phyloP scores from a whole-genome alignment of 2,329 filamentous ascomycete species.

The Ophiostoma populinum region DNA sequence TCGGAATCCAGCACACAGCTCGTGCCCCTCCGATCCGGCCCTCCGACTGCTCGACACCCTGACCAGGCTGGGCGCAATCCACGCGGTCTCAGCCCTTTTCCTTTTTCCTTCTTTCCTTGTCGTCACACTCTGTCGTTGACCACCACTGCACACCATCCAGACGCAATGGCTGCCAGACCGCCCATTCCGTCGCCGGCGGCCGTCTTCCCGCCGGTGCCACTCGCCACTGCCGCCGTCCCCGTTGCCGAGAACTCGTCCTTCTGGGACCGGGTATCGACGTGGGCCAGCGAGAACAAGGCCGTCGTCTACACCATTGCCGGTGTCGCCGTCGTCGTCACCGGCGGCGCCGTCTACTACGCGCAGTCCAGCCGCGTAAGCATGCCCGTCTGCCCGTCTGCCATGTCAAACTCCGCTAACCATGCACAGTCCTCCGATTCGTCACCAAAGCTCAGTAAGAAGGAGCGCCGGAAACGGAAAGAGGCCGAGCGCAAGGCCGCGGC shows the following conservation, averaged over 20 bases:
- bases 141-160: not conserved
- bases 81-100: not conserved
- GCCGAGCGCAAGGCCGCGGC: constrained; percentile 34
- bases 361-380: constrained; percentile 39
- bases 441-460: constrained; percentile 76
- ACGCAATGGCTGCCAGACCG: constrained; percentile 23
- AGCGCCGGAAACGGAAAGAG: constrained; percentile 76
- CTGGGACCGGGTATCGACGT: constrained; percentile 79
- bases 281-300: constrained; percentile 91
- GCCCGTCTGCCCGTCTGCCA: too few species aligned
- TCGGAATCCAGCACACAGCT: too few species aligned
- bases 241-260: constrained; percentile 47
- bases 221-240: constrained; percentile 22
- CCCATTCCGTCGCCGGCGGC: constrained; percentile 18
- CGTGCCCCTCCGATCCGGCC: too few species aligned
- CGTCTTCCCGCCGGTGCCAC: constrained; percentile 16
- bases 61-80: too few species aligned
- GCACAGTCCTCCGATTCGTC: constrained; percentile 9
- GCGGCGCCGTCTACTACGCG: constrained; percentile 85
- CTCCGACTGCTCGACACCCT: too few species aligned
- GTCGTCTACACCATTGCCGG: constrained; percentile 93
- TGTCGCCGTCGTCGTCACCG: constrained; percentile 78
- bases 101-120: not conserved
- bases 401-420: too few species aligned
- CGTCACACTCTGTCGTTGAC: not conserved